Conservation (phyloP, 441 rosid species). For the Jatropha multifida region DNA sequence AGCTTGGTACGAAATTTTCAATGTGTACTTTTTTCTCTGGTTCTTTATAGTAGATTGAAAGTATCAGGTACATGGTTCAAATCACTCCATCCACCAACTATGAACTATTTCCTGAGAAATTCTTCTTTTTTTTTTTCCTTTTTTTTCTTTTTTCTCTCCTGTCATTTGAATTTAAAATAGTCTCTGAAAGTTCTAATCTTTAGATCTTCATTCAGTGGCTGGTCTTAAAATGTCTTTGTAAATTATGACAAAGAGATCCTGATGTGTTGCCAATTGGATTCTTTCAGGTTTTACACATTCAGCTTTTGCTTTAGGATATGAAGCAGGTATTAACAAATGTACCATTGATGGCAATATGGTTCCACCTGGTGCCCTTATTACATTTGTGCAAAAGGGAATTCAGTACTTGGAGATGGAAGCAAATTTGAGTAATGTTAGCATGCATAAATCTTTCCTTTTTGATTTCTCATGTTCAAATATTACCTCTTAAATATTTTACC, state of each 20-base stretch:
- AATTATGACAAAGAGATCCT: conserved; percentile 5
- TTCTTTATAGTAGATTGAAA: not conserved
- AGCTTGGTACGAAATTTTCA: not conserved
- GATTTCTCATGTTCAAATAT: not conserved
- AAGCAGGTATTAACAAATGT: conserved; percentile 87
- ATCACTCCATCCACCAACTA: not conserved
- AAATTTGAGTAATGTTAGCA: conserved; percentile 76
- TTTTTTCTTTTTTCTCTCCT: not conserved
- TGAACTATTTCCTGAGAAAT: not conserved
- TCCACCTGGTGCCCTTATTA: conserved; percentile 94
- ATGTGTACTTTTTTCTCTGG: not conserved
- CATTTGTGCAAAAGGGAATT: conserved; percentile 88
- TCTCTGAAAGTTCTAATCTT: not conserved
- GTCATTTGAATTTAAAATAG: not conserved
- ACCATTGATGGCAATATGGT: conserved; percentile 93
- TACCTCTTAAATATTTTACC: conserved; percentile 8
- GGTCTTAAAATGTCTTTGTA: not conserved
- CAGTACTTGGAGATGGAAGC: conserved; percentile 99
- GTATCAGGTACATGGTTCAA: not conserved
- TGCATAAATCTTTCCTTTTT: conserved; percentile 25
- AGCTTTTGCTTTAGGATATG: conserved; percentile 93
- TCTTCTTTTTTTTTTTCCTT: not conserved
- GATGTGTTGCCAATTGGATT: conserved; percentile 6
- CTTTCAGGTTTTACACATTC: conserved; percentile 85
- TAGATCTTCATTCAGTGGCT: conserved; percentile 1